Evolutionary conservation across 305 asterid genomes (phyloP).

Genomic region (Solanum chacoense): DNA sequence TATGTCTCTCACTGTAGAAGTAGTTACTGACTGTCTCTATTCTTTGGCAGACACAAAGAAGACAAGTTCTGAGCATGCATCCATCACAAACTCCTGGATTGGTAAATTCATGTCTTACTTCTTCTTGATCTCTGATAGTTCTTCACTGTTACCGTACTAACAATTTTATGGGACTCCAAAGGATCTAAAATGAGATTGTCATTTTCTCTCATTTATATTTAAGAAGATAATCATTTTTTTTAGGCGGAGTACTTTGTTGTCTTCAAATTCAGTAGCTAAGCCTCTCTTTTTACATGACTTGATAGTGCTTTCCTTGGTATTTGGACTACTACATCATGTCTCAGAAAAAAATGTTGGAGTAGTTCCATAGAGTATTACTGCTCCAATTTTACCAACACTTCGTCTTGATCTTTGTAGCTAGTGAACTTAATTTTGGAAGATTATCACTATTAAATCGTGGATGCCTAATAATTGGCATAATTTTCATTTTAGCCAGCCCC

Average conservation of each 20-base stretch:
- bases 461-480: background rate
- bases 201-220: background rate
- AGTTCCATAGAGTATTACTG: background rate
- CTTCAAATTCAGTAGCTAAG: background rate
- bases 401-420: background rate
- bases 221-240: background rate
- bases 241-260: background rate
- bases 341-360: background rate
- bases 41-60: constrained; percentile 27
- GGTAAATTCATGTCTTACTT: constrained; percentile 30
- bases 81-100: constrained; percentile 46
- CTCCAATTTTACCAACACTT: background rate
- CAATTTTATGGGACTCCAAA: background rate
- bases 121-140: background rate
- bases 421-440: background rate
- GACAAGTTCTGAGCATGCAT: constrained; percentile 18
- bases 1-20: background rate
- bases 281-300: background rate
- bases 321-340: background rate
- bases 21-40: constrained; percentile 2
- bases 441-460: background rate
- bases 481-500: background rate
- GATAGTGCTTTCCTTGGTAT: background rate
- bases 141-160: background rate
- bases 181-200: background rate